Evolutionary conservation across 2,329 filamentous ascomycete species (phyloP), one percentile per base, ranked within the genome.

Genomic region (Diaporthe batatas): DNA sequence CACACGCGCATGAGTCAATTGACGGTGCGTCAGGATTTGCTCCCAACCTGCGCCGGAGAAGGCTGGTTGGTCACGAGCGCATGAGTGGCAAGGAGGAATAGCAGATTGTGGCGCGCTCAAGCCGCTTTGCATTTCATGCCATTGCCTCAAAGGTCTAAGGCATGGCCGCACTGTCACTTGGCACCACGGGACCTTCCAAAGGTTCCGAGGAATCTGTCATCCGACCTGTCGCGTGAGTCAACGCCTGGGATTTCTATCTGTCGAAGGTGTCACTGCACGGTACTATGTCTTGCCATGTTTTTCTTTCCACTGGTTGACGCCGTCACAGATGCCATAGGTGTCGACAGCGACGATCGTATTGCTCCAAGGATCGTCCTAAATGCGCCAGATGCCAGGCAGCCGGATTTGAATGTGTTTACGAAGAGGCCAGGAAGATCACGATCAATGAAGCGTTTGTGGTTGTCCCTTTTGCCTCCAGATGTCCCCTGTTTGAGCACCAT

Each of bases 361-460:
- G 82, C 75, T 82, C 81, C 23, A 83, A 82, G 68, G 80, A 83
- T 16, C 80, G 79, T 58, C 82, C 82, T 1, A 76, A 74, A 25
- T 83, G 82, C 59, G 78, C 78, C 34, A 75, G 81, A 70, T 83
- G 82, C 64, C 79, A 78, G 29, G 79, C 80, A 21, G 75, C 76
- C 42, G 76, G 76, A 2, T 71, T 80, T 14, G 75, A 75, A 39
- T 83, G 82, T 59, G 71, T 78, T n/a, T 83, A 83, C 55, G 81
- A 81, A 55, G 80, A 79, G 51, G 77, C 80, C 3, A 77, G 82
- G 12, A 82, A 81, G 70, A 78, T 82, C 25, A 75, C 79, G 6
- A 76, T 83, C 21, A 81, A 81, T 23, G 82, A 84, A 71, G 73
- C 77, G 80, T 81, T 65, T 64, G 77, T 74, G 2, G n/a, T 16